A percentile compares a stretch with the other conserved stretches of the same genome.
phyloP scores from a whole-genome alignment of 352 stramenopile genomes.

The Globisporangium takayamanum region DNA sequence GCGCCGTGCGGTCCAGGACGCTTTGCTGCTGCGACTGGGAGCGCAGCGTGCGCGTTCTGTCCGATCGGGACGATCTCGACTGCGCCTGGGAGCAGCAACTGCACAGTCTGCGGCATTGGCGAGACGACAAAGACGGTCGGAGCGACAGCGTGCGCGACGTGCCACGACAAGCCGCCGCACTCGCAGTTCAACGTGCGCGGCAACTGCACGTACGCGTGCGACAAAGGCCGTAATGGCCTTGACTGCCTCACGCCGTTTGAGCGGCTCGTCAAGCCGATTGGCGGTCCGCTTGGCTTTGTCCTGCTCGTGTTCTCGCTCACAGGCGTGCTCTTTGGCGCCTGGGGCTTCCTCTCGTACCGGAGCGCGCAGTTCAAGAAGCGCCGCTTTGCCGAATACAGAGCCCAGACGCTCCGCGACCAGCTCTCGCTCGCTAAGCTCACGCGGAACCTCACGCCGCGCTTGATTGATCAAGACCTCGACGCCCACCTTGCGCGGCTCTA shows the following conservation, averaged over 20 bases:
- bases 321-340: slow-evolving; percentile 47
- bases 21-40: slow-evolving; percentile 40
- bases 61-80: slow-evolving; percentile 54
- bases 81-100: slow-evolving; percentile 41
- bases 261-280: slow-evolving; percentile 72
- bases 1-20: slow-evolving; percentile 47
- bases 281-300: slow-evolving; percentile 66
- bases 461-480: slow-evolving; percentile 74
- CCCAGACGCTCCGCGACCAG: slow-evolving; percentile 63
- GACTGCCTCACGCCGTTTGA: slow-evolving; percentile 84
- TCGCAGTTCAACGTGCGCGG: slow-evolving; percentile 70
- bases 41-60: slow-evolving; percentile 41
- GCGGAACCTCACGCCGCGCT: slow-evolving; percentile 55
- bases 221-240: slow-evolving; percentile 68
- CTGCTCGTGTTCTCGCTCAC: slow-evolving; percentile 58
- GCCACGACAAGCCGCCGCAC: slow-evolving; percentile 57
- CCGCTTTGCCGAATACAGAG: slow-evolving; percentile 69
- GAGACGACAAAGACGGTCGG: slow-evolving; percentile 56
- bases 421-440: slow-evolving; percentile 67
- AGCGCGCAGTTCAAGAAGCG: slow-evolving; percentile 34
- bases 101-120: slow-evolving; percentile 67
- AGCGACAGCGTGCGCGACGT: slow-evolving; percentile 38
- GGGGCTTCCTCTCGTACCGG: slow-evolving; percentile 66
- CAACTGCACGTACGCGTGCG: slow-evolving; percentile 78
- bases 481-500: slow-evolving; percentile 70